Evolutionary conservation across 2,329 filamentous ascomycete species (phyloP).

Genomic region (Alternaria brassicicola): DNA sequence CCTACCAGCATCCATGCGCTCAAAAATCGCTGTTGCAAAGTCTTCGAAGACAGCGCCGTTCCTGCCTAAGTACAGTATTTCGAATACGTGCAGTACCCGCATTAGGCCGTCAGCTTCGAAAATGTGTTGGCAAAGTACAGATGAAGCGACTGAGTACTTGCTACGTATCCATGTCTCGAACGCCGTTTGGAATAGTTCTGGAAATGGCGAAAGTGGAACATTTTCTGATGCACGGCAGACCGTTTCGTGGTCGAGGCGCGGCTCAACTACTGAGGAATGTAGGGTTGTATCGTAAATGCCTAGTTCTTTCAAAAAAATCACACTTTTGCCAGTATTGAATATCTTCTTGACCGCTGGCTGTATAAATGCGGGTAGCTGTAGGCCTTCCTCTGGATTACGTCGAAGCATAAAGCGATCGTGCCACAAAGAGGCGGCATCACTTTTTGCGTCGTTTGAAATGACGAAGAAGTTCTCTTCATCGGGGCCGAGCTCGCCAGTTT

Average conservation of each 20-base stretch:
- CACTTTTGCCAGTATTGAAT: constrained; percentile 86
- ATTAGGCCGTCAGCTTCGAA: constrained; percentile 72
- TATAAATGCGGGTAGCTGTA: constrained; percentile 78
- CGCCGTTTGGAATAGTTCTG: constrained; percentile 72
- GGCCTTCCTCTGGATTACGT: constrained; percentile 61
- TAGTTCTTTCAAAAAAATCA: constrained; percentile 79
- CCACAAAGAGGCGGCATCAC: constrained; percentile 74
- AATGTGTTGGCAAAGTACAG: constrained; percentile 68
- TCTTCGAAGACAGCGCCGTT: constrained; percentile 71
- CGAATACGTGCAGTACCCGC: constrained; percentile 68
- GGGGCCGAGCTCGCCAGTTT: constrained; percentile 70
- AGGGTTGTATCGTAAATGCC: constrained; percentile 56
- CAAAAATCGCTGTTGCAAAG: constrained; percentile 74
- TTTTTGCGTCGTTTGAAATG: constrained; percentile 61
- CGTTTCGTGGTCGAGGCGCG: constrained; percentile 60
- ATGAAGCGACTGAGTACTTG: constrained; percentile 73
- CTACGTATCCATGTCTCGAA: constrained; percentile 79
- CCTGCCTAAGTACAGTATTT: constrained; percentile 75
- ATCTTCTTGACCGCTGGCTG: constrained; percentile 72
- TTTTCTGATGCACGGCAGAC: constrained; percentile 57
- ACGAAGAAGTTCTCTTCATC: constrained; percentile 79
- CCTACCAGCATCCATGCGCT: constrained; percentile 69
- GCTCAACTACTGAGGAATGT: constrained; percentile 22
- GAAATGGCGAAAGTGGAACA: constrained; percentile 67
- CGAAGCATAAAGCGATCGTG: constrained; percentile 73